Percentiles rank a stretch among this genome's conserved stretches.
Conservation (phyloP, 2,329 filamentous ascomycete genomes). For the Hypoxylon sp. region DNA sequence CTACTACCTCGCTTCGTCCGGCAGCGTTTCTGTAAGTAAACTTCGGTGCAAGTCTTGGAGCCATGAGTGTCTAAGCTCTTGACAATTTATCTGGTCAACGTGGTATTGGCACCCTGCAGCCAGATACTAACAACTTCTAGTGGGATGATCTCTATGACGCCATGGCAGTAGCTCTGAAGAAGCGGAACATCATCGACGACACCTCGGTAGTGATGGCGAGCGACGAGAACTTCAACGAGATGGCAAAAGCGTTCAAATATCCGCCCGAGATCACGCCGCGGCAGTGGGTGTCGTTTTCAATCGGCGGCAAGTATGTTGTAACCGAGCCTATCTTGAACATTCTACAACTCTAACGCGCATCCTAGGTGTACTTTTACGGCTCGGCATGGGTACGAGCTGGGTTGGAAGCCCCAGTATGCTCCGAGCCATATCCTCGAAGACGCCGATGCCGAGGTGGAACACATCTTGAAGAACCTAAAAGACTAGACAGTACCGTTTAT, state of each 20-base stretch:
- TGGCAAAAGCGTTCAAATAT: constrained; percentile 51
- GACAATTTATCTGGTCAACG: no score
- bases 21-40: constrained; percentile 48
- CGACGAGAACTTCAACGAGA: constrained; percentile 48
- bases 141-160: constrained; percentile 60
- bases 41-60: no score
- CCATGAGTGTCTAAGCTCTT: no score
- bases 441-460: constrained; percentile 55
- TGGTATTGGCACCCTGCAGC: no score
- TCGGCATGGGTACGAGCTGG: constrained; percentile 50
- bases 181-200: constrained; percentile 51
- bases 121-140: constrained; percentile 7
- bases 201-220: constrained; percentile 48
- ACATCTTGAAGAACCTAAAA: constrained; percentile 13
- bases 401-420: constrained; percentile 54
- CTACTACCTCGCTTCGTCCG: constrained; percentile 59
- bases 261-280: constrained; percentile 39
- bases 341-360: not conserved
- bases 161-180: constrained; percentile 52
- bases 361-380: constrained; percentile 54
- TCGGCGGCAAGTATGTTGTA: constrained; percentile 53
- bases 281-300: constrained; percentile 46
- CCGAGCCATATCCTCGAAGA: constrained; percentile 56
- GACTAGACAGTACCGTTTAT: not conserved
- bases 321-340: not conserved